Percentiles rank a stretch among this genome's conserved stretches.
These are phyloP conservation scores for Pichia sp. DNA, from an alignment of 1,139 yeast species.

Conservation along the genomic window DNA sequence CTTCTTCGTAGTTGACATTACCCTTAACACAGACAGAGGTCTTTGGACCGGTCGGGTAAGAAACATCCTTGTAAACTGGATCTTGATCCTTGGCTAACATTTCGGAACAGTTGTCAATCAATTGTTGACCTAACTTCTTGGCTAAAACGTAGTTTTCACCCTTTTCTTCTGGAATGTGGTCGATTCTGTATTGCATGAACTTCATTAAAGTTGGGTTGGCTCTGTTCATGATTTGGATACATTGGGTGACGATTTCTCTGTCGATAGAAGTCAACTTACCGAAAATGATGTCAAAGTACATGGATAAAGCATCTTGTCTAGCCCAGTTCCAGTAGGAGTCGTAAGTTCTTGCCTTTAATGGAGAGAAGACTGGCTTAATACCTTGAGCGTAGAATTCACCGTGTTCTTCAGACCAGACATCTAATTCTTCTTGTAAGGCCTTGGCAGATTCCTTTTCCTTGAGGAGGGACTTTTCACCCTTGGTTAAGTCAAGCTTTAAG, in stretches of 20 bases:
- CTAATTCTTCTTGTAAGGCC: constrained; percentile 84
- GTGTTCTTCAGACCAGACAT: constrained; percentile 90
- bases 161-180: constrained; percentile 83
- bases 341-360: constrained; percentile 91
- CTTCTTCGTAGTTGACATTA: constrained; percentile 79
- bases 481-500: constrained; percentile 86
- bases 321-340: constrained; percentile 99
- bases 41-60: constrained; percentile 93
- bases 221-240: constrained; percentile 97
- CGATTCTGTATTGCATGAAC: constrained; percentile 97
- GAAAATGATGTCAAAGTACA: constrained; percentile 94
- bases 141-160: constrained; percentile 92
- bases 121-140: constrained; percentile 85
- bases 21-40: constrained; percentile 89
- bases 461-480: constrained; percentile 83
- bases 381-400: constrained; percentile 96
- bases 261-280: constrained; percentile 89
- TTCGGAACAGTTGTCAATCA: constrained; percentile 93
- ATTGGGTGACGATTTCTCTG: constrained; percentile 94
- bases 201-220: constrained; percentile 91
- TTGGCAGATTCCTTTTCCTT: constrained; percentile 87
- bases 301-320: constrained; percentile 90
- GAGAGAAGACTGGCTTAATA: constrained; percentile 84
- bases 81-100: constrained; percentile 53
- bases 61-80: constrained; percentile 95